A percentile compares a stretch with the other conserved stretches of the same genome.
phyloP scores from a whole-genome alignment of 2,329 filamentous ascomycete species.

The Monosporascus sp. region DNA sequence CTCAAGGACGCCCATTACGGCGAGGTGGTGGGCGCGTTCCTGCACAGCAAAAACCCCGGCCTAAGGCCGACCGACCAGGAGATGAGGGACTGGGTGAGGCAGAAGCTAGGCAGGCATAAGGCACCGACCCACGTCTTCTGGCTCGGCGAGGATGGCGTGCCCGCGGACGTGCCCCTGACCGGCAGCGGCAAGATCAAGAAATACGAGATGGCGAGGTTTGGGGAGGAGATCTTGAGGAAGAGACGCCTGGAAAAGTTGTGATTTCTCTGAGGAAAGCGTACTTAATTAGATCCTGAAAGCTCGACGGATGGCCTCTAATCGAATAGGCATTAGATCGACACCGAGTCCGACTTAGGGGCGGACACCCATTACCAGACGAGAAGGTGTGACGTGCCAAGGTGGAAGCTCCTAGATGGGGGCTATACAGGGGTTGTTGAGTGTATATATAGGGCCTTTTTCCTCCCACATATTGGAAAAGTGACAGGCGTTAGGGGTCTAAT shows the following conservation, averaged over 20 bases:
- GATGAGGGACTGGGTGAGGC: slow-evolving; percentile 57
- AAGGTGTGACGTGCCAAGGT: no score
- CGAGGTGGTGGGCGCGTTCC: slow-evolving; percentile 66
- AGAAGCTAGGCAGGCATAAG: slow-evolving; percentile 60
- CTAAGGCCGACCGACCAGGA: slow-evolving; percentile 44
- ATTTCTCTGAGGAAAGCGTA: background rate
- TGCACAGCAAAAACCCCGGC: slow-evolving; percentile 32
- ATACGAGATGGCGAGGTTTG: slow-evolving; percentile 55
- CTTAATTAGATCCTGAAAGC: no score
- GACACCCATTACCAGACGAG: no score
- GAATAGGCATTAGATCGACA: no score
- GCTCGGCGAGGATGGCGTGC: slow-evolving; percentile 58
- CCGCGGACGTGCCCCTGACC: slow-evolving; percentile 55
- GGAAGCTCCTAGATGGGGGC: no score
- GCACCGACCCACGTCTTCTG: slow-evolving; percentile 71
- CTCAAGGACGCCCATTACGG: slow-evolving; percentile 67
- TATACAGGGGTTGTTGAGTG: no score
- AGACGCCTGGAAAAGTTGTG: slow-evolving; percentile 42
- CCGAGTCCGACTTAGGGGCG: no score
- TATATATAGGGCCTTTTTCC: no score
- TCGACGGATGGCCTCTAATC: no score
- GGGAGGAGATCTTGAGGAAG: slow-evolving; percentile 48
- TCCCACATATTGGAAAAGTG: no score
- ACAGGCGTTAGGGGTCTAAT: no score
- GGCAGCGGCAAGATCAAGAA: slow-evolving; percentile 69